phyloP scores from a whole-genome alignment of 306 rosid genomes.

The Ochetophila trinervis region DNA sequence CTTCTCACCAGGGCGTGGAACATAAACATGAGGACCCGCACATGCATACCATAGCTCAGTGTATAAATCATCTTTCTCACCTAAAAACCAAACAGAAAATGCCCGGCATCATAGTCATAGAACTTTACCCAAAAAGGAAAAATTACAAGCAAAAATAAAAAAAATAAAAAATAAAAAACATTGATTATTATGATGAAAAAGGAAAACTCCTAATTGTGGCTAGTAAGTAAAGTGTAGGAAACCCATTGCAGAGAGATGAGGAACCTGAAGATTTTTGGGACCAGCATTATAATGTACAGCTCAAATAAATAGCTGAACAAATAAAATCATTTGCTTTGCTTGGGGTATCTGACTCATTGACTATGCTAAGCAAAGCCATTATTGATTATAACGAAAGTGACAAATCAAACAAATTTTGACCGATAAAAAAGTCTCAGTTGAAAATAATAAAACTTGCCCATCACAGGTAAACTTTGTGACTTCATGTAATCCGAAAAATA shows the following conservation, averaged over 20 bases:
- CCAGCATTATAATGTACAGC: background rate
- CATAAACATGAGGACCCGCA: slow-evolving; percentile 41
- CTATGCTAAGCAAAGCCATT: background rate
- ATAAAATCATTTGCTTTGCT: too few relatives aligned
- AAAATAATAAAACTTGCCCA: too few relatives aligned
- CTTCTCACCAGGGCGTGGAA: slow-evolving; percentile 48
- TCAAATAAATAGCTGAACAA: too few relatives aligned
- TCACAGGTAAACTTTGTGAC: too few relatives aligned
- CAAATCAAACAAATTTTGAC: background rate
- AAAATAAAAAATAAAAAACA: background rate
- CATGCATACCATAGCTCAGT: slow-evolving; percentile 48
- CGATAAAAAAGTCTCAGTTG: too few relatives aligned
- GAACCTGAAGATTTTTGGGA: slow-evolving; percentile 4
- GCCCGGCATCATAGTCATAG: slow-evolving; percentile 3
- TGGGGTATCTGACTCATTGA: background rate
- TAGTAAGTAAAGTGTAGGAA: too few relatives aligned
- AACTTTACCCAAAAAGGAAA: background rate
- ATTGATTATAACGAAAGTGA: background rate
- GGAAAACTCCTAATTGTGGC: too few relatives aligned
- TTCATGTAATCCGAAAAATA: too few relatives aligned
- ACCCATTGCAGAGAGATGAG: background rate
- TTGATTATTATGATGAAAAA: background rate
- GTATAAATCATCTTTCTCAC: slow-evolving; percentile 27
- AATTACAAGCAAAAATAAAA: background rate
- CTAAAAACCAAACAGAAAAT: slow-evolving; percentile 11